phyloP scores from a whole-genome alignment of 768 basidiomycete species.

The Cantharellus cinnabarinus region DNA sequence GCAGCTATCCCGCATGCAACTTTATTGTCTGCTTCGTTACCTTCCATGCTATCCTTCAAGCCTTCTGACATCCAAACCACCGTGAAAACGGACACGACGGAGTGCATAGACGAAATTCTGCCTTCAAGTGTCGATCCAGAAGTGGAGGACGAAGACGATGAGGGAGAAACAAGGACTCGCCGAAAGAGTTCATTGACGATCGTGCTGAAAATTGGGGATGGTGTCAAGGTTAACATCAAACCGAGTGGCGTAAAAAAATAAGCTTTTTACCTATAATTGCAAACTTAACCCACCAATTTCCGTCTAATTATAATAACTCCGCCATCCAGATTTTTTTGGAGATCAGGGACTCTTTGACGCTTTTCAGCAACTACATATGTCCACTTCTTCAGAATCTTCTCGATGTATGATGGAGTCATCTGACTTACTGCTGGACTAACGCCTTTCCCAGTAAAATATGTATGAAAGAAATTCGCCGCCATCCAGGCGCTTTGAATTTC shows the following conservation, averaged over 20 bases:
- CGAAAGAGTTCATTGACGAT: constrained; percentile 23
- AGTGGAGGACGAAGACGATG: constrained; percentile 21
- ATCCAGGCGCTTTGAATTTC: constrained; percentile 55
- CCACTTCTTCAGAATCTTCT: too few relatives aligned
- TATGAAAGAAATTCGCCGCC: constrained; percentile 19
- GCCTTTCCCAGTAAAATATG: constrained; percentile 8
- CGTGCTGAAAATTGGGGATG: not conserved
- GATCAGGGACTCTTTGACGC: too few relatives aligned
- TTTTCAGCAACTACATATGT: too few relatives aligned
- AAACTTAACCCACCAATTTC: too few relatives aligned
- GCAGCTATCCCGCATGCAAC: constrained; percentile 73
- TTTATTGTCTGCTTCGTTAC: constrained; percentile 47
- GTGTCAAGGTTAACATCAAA: not conserved
- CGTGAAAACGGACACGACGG: constrained; percentile 46
- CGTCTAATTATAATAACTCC: too few relatives aligned
- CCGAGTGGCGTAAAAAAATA: not conserved
- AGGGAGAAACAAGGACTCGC: constrained; percentile 35
- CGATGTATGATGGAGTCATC: not conserved
- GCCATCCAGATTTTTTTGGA: too few relatives aligned
- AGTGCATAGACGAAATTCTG: constrained; percentile 65
- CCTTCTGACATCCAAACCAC: constrained; percentile 40
- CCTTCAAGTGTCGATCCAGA: constrained; percentile 33
- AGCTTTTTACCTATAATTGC: not conserved
- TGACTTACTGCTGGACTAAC: constrained; percentile 8
- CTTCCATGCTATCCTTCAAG: constrained; percentile 47